Evolutionary conservation across 345 rosid species (phyloP), one percentile per base, ranked within the genome.

Genomic region (Firmiana major): DNA sequence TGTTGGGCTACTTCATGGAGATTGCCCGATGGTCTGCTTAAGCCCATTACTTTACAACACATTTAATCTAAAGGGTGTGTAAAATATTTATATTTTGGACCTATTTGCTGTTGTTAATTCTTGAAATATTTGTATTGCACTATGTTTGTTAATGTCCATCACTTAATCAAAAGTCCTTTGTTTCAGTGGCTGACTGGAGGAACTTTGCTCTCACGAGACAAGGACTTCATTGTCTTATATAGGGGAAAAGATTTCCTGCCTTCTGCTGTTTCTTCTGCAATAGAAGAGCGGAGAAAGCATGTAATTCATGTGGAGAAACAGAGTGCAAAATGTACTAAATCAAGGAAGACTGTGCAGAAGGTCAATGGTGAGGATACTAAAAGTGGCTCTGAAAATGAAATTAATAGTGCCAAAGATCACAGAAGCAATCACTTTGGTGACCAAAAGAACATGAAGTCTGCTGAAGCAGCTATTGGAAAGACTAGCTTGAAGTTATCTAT

Each of bases 181-280:
- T 85, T 82, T 84, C 92, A 93, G 99, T 83, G 89, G 90, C 87
- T 95, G 81, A 95, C 99, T 58, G 96, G 97, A 84, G 99, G 96
- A 78, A 83, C 84, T 74, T 83, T 95, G 80, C 88, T 95, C 43
- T 84, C 96, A 73, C 85, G 99, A 82, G 96, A 95, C 81, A 89
- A 84, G 77, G 98, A 93, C 75, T 91, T 87, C 81, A 88, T 93
- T 83, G 92, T 86, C 75, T 82, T 93, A 72, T 95, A 95, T 82
- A 84, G 99, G 82, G 99, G 99, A 82, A 95, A 95, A 82, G 99
- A 95, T 89, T 95, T 93, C 86, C 90, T 95, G 64, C 98, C 96
- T 11, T 81, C 84, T 76, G 94, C 91, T 42, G 98, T 90, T 84
- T 93, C 99, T 80, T 89, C 90, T 75, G 94, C 92, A 71, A 89